Evolutionary conservation across 768 basidiomycete species (phyloP).

Genomic region (Cystoderma amianthinum): DNA sequence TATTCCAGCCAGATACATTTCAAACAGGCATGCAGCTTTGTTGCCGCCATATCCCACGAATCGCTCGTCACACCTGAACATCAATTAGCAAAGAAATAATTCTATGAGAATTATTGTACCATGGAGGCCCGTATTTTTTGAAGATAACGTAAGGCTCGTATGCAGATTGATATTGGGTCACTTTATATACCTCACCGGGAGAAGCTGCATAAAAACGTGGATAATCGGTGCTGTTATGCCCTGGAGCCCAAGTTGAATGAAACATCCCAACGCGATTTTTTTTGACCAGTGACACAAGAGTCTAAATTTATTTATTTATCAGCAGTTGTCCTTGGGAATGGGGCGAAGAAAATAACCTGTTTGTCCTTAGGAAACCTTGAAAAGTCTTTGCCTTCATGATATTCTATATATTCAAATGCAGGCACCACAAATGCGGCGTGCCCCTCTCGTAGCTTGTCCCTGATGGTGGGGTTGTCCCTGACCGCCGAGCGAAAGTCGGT

Average conservation of each 20-base stretch:
- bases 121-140: conserved; percentile 68
- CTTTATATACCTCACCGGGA: conserved; percentile 67
- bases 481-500: conserved; percentile 69
- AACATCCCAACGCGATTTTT: conserved; percentile 63
- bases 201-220: conserved; percentile 52
- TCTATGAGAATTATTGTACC: conserved; percentile 32
- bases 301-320: too few relatives aligned
- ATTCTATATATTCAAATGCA: conserved; percentile 74
- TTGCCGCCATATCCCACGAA: conserved; percentile 91
- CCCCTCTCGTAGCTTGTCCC: conserved; percentile 49
- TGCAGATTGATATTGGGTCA: conserved; percentile 69
- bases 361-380: conserved; percentile 63
- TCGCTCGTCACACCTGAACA: conserved; percentile 80
- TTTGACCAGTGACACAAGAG: conserved; percentile 52
- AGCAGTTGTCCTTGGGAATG: too few relatives aligned
- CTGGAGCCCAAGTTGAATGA: conserved; percentile 69
- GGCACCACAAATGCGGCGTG: conserved; percentile 72
- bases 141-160: conserved; percentile 90
- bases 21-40: conserved; percentile 88
- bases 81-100: conserved; percentile 3
- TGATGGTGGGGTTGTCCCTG: conserved; percentile 30
- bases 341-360: conserved; percentile 44
- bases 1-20: conserved; percentile 84
- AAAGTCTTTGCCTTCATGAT: conserved; percentile 55
- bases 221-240: conserved; percentile 82